phyloP scores from a whole-genome alignment of 306 rosid species.

The Cicer arietinum region DNA sequence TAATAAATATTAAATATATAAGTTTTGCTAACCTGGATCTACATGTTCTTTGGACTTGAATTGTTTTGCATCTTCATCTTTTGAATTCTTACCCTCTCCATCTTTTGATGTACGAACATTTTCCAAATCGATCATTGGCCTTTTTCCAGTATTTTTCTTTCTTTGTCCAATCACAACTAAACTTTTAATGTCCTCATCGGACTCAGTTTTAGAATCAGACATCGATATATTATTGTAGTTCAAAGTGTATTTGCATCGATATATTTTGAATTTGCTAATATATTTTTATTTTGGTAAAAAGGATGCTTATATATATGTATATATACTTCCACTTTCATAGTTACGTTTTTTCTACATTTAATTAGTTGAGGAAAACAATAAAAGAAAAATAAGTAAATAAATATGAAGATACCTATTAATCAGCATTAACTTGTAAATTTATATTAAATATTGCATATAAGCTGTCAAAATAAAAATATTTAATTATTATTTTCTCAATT shows the following conservation, averaged over 20 bases:
- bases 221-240: background rate
- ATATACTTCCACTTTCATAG: too few species aligned
- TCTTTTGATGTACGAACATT: background rate
- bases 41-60: background rate
- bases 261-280: slow-evolving; percentile 7
- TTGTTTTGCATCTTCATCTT: background rate
- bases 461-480: background rate
- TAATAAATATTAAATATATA: background rate
- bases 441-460: background rate
- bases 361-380: too few species aligned
- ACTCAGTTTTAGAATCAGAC: slow-evolving; percentile 35
- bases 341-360: too few species aligned
- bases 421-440: too few species aligned
- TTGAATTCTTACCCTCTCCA: background rate
- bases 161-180: background rate
- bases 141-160: background rate
- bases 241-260: background rate
- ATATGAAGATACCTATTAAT: too few species aligned
- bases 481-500: too few species aligned
- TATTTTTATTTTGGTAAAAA: background rate
- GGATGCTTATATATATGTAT: too few species aligned
- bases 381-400: too few species aligned
- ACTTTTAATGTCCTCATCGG: background rate
- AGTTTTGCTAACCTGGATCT: slow-evolving; percentile 29
- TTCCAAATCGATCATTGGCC: background rate